phyloP scores from a whole-genome alignment of 495 filamentous ascomycete species.

The Neurospora sp. region DNA sequence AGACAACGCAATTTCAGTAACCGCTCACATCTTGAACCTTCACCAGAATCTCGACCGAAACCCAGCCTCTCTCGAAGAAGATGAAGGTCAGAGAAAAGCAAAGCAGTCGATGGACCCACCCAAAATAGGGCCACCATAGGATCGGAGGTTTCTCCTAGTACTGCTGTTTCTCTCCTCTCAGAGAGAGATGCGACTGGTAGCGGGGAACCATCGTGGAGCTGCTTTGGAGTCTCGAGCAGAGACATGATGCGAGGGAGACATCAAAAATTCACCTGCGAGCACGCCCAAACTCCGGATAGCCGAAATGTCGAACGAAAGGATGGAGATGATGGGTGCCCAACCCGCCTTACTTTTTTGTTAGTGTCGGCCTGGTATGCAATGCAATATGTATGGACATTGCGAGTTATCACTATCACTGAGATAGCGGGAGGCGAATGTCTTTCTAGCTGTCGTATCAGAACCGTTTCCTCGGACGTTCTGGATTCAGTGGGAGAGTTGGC shows the following conservation, averaged over 20 bases:
- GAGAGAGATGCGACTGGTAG: neutral
- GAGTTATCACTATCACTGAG: neutral
- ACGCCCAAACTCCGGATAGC: neutral
- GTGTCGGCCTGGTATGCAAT: neutral
- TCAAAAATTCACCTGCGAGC: too few species aligned
- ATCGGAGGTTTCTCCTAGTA: neutral
- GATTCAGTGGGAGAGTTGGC: neutral
- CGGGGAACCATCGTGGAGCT: neutral
- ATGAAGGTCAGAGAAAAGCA: neutral
- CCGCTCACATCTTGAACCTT: constrained; percentile 12
- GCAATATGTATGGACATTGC: neutral
- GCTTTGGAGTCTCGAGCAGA: neutral
- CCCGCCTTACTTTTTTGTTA: neutral
- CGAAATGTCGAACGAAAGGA: neutral
- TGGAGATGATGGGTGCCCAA: neutral
- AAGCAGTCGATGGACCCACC: neutral
- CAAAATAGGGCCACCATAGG: constrained; percentile 4
- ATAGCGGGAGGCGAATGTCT: neutral
- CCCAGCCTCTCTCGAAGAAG: neutral
- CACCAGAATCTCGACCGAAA: neutral
- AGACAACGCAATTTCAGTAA: constrained; percentile 23
- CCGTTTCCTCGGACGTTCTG: neutral
- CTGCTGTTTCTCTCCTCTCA: neutral
- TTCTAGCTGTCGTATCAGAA: neutral
- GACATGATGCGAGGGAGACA: neutral